Percentiles rank a stretch among this genome's conserved stretches.
phyloP scores from a whole-genome alignment of 139 green algal genomes.

The Closterium sp. region DNA sequence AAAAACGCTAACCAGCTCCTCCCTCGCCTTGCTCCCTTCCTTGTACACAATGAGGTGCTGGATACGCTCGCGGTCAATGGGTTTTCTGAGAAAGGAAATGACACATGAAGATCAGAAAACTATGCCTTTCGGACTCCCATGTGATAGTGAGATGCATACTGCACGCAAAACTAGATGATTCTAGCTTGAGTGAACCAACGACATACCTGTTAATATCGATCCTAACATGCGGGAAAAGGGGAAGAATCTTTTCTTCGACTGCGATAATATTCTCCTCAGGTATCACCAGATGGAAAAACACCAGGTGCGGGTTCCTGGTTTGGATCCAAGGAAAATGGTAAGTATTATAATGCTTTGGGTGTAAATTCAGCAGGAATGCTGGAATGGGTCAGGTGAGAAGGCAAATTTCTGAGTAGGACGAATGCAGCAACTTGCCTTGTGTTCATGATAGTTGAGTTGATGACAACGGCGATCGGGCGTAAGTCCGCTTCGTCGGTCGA shows the following conservation, averaged over 20 bases:
- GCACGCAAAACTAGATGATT: neutral
- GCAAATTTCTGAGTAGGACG: neutral
- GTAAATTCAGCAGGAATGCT: neutral
- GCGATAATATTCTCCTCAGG: conserved; percentile 7
- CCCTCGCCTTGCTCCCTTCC: neutral
- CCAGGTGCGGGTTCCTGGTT: conserved; percentile 2
- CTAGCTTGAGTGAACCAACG: neutral
- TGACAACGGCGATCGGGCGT: conserved; percentile 24
- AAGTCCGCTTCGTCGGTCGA: conserved; percentile 28
- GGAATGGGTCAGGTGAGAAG: neutral
- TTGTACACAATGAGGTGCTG: conserved; percentile 14
- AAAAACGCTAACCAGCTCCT: conserved; percentile 31
- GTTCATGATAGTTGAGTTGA: conserved; percentile 35
- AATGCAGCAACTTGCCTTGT: neutral
- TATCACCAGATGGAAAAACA: conserved; percentile 18
- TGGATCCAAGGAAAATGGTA: neutral
- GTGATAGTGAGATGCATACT: neutral
- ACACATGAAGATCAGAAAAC: neutral
- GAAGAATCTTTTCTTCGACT: neutral
- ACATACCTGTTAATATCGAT: conserved; percentile 34
- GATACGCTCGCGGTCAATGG: conserved; percentile 17
- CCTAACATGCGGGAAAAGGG: conserved; percentile 2
- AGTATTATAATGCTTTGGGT: neutral
- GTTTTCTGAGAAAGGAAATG: neutral
- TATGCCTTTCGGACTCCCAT: neutral